Evolutionary conservation across 2,329 filamentous ascomycete species (phyloP), one percentile per base, ranked within the genome.

Genomic region (Drechslerella dactyloides): DNA sequence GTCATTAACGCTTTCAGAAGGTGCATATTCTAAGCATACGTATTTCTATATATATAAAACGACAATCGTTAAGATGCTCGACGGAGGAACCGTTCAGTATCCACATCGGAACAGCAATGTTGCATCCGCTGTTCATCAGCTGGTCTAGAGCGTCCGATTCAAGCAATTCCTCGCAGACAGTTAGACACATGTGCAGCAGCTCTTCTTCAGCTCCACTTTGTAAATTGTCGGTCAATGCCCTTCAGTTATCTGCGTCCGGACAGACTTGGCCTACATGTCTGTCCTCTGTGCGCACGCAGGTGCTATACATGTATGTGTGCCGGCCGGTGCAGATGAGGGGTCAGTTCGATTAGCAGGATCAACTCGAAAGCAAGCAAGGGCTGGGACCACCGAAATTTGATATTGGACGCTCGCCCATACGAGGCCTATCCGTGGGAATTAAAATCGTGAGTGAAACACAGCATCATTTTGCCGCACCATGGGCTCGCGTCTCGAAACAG

Each of bases 401-500:
- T 30, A 50, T 48, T 48, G 54, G 33, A 48, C 17, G 21, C 44
- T 48, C 44, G 8, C 44, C 19, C 44, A 48, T 42, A 42, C 11
- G 30, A 54, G 27, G 27, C 27, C 27, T 33, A 8, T 61, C 54
- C 56, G 51, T 60, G 27, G 44, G 19, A 48, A 19, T 48, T 33
- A 33, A 33, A 60, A 61, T 63, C 51, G 60, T 48, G 56, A 48
- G 33, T 60, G 61, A 70, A 58, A 70, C 54, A 55, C 13, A 55
- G 21, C 33, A 42, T 40, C 46, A 53, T 42, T 70, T 63, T 69
- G 65, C 66, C 66, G 59, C 59, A 70, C 59, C 44, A 48, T 52
- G 50, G 46, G 44, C 54, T 70, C 66, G 66, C 58, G 55, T 63
- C 35, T 63, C 61, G 66, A 70, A 70, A 64, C 55, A 70, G 40